Evolutionary conservation across 2,329 filamentous ascomycete genomes (phyloP).

Genomic region (Diaporthe capsici): DNA sequence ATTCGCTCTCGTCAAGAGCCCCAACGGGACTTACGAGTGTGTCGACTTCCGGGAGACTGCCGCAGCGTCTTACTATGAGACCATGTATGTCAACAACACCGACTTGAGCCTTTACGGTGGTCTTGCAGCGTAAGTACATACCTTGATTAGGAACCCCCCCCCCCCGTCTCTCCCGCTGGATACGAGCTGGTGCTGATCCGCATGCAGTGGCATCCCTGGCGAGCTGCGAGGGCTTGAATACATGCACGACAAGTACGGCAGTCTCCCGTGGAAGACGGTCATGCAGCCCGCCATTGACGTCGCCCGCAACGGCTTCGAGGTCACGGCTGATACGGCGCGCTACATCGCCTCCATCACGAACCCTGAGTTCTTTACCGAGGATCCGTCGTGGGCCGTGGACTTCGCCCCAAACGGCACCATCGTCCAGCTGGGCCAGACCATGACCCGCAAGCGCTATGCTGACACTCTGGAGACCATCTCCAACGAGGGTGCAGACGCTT

Average conservation of each 20-base stretch:
- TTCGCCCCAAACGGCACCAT: conserved; percentile 83
- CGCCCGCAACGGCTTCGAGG: conserved; percentile 79
- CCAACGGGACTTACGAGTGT: conserved; percentile 79
- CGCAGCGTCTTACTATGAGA: conserved; percentile 81
- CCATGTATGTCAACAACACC: conserved; percentile 84
- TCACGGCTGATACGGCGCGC: conserved; percentile 78
- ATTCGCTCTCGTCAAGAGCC: conserved; percentile 79
- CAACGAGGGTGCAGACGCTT: conserved; percentile 73
- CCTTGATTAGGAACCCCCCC: conserved; percentile 50
- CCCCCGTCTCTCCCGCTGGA: not conserved
- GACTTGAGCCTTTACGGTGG: conserved; percentile 77
- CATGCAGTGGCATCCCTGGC: conserved; percentile 72
- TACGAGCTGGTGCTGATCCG: not conserved
- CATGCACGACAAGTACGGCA: conserved; percentile 77
- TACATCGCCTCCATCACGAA: conserved; percentile 73
- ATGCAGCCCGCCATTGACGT: conserved; percentile 79
- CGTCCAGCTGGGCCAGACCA: conserved; percentile 77
- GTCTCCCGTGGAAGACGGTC: conserved; percentile 75
- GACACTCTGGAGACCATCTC: conserved; percentile 81
- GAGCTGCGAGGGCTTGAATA: conserved; percentile 82
- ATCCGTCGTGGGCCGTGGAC: conserved; percentile 85
- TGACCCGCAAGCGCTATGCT: conserved; percentile 82
- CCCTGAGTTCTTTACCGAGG: conserved; percentile 75
- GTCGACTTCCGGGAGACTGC: conserved; percentile 91
- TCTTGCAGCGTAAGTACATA: conserved; percentile 74